Evolutionary conservation across 129 eudicot species (phyloP).

Genomic region (Solidago caesia): DNA sequence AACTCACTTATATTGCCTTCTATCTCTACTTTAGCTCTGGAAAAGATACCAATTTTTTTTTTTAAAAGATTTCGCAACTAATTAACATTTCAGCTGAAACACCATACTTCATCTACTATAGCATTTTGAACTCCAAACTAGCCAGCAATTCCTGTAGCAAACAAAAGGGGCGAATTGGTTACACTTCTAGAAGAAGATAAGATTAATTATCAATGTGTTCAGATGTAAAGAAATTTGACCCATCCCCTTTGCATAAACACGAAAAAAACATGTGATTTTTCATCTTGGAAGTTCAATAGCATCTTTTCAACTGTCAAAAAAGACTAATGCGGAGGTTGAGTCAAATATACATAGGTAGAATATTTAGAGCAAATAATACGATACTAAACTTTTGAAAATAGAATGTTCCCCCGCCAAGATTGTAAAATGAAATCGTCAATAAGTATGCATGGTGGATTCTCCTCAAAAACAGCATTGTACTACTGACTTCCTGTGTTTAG

Average conservation of each 20-base stretch:
- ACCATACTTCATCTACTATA: conserved; percentile 33
- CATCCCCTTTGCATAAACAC: neutral
- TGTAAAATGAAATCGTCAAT: neutral
- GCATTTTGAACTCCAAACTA: conserved; percentile 31
- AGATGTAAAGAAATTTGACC: conserved; percentile 10
- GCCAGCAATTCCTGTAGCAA: conserved; percentile 47
- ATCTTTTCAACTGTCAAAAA: conserved; percentile 1
- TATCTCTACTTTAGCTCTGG: conserved; percentile 41
- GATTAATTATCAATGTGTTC: neutral
- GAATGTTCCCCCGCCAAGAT: neutral
- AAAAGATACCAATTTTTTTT: conserved; percentile 27
- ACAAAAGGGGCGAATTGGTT: conserved; percentile 2
- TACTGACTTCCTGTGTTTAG: too few relatives aligned
- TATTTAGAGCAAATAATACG: neutral
- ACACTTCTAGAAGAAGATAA: neutral
- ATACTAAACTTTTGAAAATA: neutral
- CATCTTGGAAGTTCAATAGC: neutral
- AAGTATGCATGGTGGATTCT: neutral
- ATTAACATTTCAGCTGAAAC: conserved; percentile 37
- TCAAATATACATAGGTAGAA: neutral
- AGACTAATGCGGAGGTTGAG: neutral
- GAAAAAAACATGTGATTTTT: neutral
- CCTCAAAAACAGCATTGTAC: neutral
- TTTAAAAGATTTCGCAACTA: conserved; percentile 28
- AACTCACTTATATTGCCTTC: conserved; percentile 40